Conservation (phyloP, 441 rosid genomes). For the Corymbia calophylla region DNA sequence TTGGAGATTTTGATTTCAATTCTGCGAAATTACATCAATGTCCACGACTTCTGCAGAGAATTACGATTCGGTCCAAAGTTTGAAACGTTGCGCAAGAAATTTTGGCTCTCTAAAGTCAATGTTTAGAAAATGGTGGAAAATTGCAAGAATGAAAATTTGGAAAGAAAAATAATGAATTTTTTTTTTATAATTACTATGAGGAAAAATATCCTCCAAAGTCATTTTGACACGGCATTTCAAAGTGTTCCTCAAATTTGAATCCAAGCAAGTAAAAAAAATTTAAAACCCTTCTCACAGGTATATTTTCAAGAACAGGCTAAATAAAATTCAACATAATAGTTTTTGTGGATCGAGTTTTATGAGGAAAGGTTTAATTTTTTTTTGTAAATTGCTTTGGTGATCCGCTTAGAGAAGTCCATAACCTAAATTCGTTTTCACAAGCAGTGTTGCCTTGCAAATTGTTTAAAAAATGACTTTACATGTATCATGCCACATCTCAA, state of each 20-base stretch:
- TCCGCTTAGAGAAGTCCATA: background rate
- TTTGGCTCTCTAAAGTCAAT: background rate
- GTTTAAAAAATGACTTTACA: background rate
- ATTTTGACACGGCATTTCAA: background rate
- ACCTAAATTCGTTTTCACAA: background rate
- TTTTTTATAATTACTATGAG: background rate
- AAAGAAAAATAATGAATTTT: background rate
- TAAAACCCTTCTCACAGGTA: background rate
- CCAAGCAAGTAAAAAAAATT: background rate
- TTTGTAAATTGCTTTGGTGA: background rate
- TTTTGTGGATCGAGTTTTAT: background rate
- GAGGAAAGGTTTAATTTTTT: background rate
- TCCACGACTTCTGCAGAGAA: background rate
- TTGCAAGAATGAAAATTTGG: background rate
- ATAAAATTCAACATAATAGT: background rate
- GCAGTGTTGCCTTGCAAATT: background rate
- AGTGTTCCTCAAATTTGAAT: background rate
- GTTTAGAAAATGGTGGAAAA: background rate
- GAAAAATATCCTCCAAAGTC: background rate
- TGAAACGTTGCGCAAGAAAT: background rate
- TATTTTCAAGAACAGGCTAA: background rate
- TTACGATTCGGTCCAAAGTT: background rate
- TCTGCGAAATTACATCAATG: background rate
- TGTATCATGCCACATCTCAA: background rate
- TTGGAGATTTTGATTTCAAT: background rate